Conservation (phyloP, 2,329 filamentous ascomycete species). For the Microthyrium microscopicum region DNA sequence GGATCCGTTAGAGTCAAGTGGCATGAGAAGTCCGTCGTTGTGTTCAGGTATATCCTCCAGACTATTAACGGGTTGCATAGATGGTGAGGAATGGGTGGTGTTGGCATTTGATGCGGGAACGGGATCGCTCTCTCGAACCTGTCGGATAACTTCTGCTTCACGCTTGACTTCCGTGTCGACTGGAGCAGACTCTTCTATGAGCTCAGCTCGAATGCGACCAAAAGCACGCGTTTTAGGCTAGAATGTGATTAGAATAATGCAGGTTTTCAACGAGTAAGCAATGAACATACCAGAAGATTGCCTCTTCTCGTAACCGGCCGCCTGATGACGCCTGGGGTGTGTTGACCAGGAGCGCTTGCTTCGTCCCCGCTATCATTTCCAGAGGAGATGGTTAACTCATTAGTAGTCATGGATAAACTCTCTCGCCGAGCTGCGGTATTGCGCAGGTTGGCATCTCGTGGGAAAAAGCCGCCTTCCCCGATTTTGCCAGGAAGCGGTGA, state of each 20-base stretch:
- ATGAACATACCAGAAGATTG: constrained; percentile 59
- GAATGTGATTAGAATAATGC: constrained; percentile 10
- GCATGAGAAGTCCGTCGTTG: constrained; percentile 49
- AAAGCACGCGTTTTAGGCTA: constrained; percentile 95
- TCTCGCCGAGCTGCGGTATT: constrained; percentile 50
- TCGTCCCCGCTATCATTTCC: constrained; percentile 68
- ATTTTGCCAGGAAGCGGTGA: constrained; percentile 54
- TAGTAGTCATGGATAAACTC: constrained; percentile 79
- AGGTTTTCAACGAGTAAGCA: background rate
- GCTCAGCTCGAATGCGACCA: constrained; percentile 74
- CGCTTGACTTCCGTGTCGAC: constrained; percentile 76
- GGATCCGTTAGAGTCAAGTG: constrained; percentile 17
- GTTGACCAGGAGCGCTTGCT: constrained; percentile 28
- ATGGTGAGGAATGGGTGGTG: constrained; percentile 54
- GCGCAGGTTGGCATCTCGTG: constrained; percentile 30
- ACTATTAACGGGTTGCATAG: constrained; percentile 40
- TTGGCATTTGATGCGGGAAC: constrained; percentile 32
- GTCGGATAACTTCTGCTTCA: constrained; percentile 88
- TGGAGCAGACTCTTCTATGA: constrained; percentile 75
- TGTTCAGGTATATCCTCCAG: constrained; percentile 49
- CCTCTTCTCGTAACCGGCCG: constrained; percentile 72
- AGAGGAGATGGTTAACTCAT: constrained; percentile 66
- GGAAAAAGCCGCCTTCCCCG: constrained; percentile 40
- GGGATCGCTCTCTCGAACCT: constrained; percentile 79
- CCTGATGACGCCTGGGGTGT: constrained; percentile 59